These are phyloP conservation scores for Ophiocordyceps robertsii DNA, from an alignment of 2,329 filamentous ascomycete species.

Conservation along the genomic window DNA sequence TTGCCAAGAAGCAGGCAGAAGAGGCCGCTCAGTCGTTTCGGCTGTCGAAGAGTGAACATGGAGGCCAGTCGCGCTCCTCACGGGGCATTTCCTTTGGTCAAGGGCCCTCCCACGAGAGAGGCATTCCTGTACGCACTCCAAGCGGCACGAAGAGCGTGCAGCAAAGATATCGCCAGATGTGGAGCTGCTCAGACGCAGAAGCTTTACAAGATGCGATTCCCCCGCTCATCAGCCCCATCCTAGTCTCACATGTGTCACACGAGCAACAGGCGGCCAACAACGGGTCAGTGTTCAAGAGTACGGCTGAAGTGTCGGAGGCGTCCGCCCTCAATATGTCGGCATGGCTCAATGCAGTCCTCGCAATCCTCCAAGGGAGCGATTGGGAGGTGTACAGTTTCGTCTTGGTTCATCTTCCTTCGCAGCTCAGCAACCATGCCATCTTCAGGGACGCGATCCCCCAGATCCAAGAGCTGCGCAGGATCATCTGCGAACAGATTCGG, in stretches of 20 bases:
- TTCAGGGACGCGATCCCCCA: conserved; percentile 64
- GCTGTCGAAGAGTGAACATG: conserved; percentile 29
- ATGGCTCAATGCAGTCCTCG: conserved; percentile 68
- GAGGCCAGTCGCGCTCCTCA: conserved; percentile 22
- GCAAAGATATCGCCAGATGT: conserved; percentile 35
- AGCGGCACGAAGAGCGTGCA: conserved; percentile 22
- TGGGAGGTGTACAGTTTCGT: conserved; percentile 94
- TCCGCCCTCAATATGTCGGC: conserved; percentile 41
- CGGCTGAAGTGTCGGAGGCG: conserved; percentile 15
- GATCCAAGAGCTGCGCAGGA: conserved; percentile 59
- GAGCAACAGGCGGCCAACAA: conserved; percentile 1
- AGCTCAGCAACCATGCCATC: conserved; percentile 79
- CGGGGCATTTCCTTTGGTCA: conserved; percentile 42
- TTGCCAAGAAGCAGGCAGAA: conserved; percentile 36
- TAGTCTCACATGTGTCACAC: conserved; percentile 25
- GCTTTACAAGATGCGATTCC: conserved; percentile 37
- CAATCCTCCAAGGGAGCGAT: conserved; percentile 61
- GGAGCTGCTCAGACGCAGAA: conserved; percentile 43
- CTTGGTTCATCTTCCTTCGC: conserved; percentile 71
- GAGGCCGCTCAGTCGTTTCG: conserved; percentile 33
- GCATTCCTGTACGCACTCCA: conserved; percentile 24
- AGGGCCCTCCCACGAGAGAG: conserved; percentile 28
- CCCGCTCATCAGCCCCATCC: conserved; percentile 32
- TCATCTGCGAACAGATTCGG: conserved; percentile 74
- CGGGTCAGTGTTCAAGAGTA: conserved; percentile 11